phyloP scores from a whole-genome alignment of 106 monocot genomes.

The Amphibolis antarctica region DNA sequence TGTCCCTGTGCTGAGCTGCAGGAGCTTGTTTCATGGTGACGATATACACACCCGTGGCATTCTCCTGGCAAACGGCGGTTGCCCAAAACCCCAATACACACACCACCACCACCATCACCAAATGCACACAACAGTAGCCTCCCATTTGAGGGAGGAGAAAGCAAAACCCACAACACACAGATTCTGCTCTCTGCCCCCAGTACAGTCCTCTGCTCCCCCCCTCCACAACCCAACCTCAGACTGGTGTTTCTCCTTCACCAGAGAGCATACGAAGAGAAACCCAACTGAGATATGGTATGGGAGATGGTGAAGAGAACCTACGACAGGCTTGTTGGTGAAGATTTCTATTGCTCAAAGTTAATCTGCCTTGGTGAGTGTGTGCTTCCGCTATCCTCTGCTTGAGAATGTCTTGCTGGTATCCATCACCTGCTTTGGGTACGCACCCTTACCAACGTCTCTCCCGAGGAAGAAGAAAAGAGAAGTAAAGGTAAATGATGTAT shows the following conservation, averaged over 20 bases:
- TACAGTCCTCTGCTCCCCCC: background rate
- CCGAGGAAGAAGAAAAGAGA: background rate
- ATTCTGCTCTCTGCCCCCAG: background rate
- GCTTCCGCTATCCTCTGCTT: background rate
- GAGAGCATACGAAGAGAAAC: background rate
- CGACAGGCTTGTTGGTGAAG: background rate
- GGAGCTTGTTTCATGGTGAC: slow-evolving; percentile 84
- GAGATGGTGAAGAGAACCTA: background rate
- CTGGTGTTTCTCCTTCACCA: background rate
- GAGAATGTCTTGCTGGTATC: background rate
- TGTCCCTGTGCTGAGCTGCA: slow-evolving; percentile 34
- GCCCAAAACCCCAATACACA: slow-evolving; percentile 20
- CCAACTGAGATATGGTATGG: background rate
- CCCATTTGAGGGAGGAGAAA: slow-evolving; percentile 19
- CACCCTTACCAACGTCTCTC: background rate
- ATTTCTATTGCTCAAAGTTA: background rate
- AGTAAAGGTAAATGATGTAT: no score
- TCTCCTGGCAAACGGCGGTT: slow-evolving; percentile 31
- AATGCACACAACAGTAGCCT: slow-evolving; percentile 2
- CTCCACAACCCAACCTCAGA: background rate
- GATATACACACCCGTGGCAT: slow-evolving; percentile 55
- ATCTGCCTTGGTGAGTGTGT: background rate
- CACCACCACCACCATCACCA: slow-evolving; percentile 20
- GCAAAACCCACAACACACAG: background rate
- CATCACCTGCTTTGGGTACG: background rate